Evolutionary conservation across 2,329 filamentous ascomycete species (phyloP), one percentile per base, ranked within the genome.

Genomic region (Aspergillus sp.): DNA sequence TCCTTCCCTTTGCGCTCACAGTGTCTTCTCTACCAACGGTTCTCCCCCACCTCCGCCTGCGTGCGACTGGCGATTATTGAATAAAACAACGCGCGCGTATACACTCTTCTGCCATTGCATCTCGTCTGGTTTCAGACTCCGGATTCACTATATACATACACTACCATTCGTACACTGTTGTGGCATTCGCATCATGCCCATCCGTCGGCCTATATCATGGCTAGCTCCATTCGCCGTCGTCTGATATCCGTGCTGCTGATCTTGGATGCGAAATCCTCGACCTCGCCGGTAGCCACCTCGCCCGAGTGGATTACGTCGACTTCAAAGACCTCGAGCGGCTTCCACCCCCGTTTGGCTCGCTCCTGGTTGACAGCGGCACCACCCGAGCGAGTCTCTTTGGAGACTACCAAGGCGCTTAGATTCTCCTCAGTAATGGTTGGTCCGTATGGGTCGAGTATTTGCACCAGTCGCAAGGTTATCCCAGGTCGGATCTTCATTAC

Each of bases 201-300:
- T 31, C 25, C 23, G 30, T 31, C 15, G 48, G 30, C 15, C 61
- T 60, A 66, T 63, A 71, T 68, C 64, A 74, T 76, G 31, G 76
- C 72, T 61, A 72, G 65, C 58, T 79, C 72, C 75, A 76, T 77
- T 61, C 72, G 75, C 30, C 82, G 82, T 64, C 84, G 83, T 66
- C 90, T 83, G 68, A 97, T 96, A 61, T 90, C 90, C 0, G 93
- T 96, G 78, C 93, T 97, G 81, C 93, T 96, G 68, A 97, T 91
- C 80, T 97, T 98, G 64, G 86, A 85, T 28, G 89, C 86, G 77
- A 96, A 97, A 66, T 85, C 83, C 60, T 88, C 85, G 13, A 79
- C 75, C 48, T 78, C 75, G 28, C 71, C 47, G 2, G 81, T 79
- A n/a, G 81, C 77, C 48, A 82, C 80, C 56, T 87, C 86, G 45